Evolutionary conservation across 2,329 filamentous ascomycete genomes (phyloP), one percentile per base, ranked within the genome.

Genomic region (Coniochaeta sp.): DNA sequence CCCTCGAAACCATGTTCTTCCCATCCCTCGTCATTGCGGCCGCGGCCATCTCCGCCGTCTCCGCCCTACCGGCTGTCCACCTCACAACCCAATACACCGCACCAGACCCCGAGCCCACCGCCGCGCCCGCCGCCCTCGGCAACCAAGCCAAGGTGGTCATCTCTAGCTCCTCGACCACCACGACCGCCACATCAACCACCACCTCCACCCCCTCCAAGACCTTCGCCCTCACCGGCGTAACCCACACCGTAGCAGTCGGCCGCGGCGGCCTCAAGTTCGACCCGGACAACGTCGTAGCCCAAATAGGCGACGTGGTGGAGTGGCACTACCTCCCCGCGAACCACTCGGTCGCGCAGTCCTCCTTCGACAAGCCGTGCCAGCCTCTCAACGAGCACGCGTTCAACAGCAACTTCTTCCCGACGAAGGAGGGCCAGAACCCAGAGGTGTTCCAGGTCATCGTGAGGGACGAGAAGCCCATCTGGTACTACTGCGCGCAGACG

Each of bases 251-350:
- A 42, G 67, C 71, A n/a, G 74, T 70, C 50, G 74, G 73, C 52
- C 68, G 65, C 4, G 67, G 64, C 24, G 71, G 71, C 42, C 69
- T 81, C 28, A 62, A 60, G 48, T 82, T 81, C 63, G 68, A 72
- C 48, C 79, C 79, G 1, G 67, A 74, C 55, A 73, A 71, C 56
- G 65, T 79, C 35, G 70, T 69, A 3, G 79, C 78, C 16, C 62
- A 67, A 10, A 52, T 71, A 7, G 78, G 77, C 53, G 75, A 79
- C 54, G 56, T 75, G 4, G 62, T 82, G 52, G 76, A 81, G 66
- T 82, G 74, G 68, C 73, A 77, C 60, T 82, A 76, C 69, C 73
- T 72, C 55, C 71, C 42, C 2, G 26, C 22, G 13, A 46, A 46
- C 26, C 42, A 60, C 56, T 58, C 56, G 7, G 54, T 58, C 3